Evolutionary conservation across 352 stramenopile genomes (phyloP), one percentile per base, ranked within the genome.

Genomic region (Phytophthora citricola): DNA sequence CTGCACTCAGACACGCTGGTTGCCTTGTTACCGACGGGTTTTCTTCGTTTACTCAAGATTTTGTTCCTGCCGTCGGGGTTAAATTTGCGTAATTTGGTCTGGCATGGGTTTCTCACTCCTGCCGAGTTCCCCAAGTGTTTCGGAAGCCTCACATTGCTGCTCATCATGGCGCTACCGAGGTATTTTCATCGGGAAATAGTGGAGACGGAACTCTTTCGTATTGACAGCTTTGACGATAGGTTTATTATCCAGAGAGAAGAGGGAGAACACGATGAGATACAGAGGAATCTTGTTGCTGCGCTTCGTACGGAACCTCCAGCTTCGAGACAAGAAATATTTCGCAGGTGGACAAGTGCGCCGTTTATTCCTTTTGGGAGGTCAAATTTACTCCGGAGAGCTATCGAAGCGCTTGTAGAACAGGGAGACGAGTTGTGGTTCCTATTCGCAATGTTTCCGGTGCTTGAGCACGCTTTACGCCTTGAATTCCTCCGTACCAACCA

Each of bases 71-170:
- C 83, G 5, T 85, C 79, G 5, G 81, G 79, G 11, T 55, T 92
- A 9, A 92, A 92, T 44, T 22, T 89, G 24, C 74, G 83, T 8
- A 92, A 92, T 38, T 70, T 92, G 41, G 81, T 89, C 20, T 92
- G 83, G 81, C 81, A 92, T 57, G 83, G 83, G 22, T 92, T 92
- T 51, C 14, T 90, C 11, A 46, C 71, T 12, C 81, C 83, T 9
- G 62, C 63, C 3, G 79, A 90, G 52, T 76, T 88, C 39, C 81
- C 81, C 1, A 81, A 78, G 46, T 89, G 81, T 43, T 87, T 85
- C 31, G 76, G 71, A 11, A 85, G 75, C 49, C 67, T 92, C 15
- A 76, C 75, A 5, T 50, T 78, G 17, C 27, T 88, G 29, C 65
- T 92, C n/a, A 55, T 87, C 24, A 60, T 87, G 39, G 44, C 67